These are phyloP conservation scores for Pichia manshurica DNA, from an alignment of 805 yeast species.

Conservation along the genomic window DNA sequence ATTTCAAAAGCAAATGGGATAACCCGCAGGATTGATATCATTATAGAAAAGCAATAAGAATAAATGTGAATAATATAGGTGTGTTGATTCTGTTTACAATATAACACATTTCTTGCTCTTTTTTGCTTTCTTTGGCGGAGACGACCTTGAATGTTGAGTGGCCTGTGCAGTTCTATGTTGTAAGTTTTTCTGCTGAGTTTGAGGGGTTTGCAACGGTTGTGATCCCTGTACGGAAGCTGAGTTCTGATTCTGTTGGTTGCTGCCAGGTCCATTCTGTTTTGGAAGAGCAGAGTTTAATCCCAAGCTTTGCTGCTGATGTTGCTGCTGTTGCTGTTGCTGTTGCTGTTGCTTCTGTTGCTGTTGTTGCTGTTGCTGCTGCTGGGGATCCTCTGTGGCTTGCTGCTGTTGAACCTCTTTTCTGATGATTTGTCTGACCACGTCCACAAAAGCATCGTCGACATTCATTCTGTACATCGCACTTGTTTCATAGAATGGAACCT, in stretches of 20 bases:
- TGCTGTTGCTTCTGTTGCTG: slow-evolving; percentile 1
- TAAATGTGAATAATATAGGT: too few species aligned
- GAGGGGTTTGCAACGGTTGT: neutral
- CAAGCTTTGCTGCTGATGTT: neutral
- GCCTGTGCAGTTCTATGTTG: neutral
- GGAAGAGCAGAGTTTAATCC: neutral
- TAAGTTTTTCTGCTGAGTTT: neutral
- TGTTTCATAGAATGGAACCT: slow-evolving; percentile 87
- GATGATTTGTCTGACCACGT: slow-evolving; percentile 84
- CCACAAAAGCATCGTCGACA: slow-evolving; percentile 86
- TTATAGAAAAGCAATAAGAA: too few species aligned
- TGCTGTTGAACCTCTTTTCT: slow-evolving; percentile 50
- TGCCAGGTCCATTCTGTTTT: neutral
- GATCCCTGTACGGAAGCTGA: neutral
- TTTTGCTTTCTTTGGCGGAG: neutral
- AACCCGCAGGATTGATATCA: too few species aligned
- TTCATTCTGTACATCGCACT: slow-evolving; percentile 87
- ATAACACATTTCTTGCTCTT: slow-evolving; percentile 7
- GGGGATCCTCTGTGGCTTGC: slow-evolving; percentile 5
- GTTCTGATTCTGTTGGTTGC: too few species aligned
- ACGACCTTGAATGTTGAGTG: neutral
- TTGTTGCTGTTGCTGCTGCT: neutral
- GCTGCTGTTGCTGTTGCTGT: neutral
- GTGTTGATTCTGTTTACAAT: neutral
- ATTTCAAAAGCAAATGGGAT: too few species aligned